These are phyloP conservation scores for Thielaviopsis cerberus DNA, from an alignment of 2,329 filamentous ascomycete species.

Conservation along the genomic window DNA sequence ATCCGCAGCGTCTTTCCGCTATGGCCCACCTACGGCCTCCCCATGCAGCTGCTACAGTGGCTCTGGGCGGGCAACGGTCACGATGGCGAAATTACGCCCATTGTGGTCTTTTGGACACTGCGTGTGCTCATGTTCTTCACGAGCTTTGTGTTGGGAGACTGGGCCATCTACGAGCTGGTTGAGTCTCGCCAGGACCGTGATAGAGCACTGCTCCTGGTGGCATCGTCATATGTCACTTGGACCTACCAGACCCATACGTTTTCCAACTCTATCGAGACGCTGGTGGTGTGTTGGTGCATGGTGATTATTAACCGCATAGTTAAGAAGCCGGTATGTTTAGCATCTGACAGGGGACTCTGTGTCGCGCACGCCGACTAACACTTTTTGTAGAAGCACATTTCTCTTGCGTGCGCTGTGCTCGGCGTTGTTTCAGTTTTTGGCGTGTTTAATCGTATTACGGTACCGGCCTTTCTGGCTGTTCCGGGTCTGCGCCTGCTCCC, in stretches of 20 bases:
- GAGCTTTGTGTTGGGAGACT: slow-evolving; percentile 94
- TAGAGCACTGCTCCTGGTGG: slow-evolving; percentile 64
- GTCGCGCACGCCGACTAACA: slow-evolving; percentile 14
- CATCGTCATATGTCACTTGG: slow-evolving; percentile 96
- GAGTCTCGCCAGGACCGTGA: slow-evolving; percentile 52
- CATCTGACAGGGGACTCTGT: background rate
- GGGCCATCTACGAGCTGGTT: slow-evolving; percentile 86
- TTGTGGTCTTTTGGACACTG: slow-evolving; percentile 74
- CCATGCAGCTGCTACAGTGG: slow-evolving; percentile 84
- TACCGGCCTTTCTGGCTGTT: slow-evolving; percentile 78
- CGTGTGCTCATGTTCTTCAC: slow-evolving; percentile 81
- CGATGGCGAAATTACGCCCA: slow-evolving; percentile 61
- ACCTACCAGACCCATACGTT: slow-evolving; percentile 97
- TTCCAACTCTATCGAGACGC: slow-evolving; percentile 88
- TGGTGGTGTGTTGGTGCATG: slow-evolving; percentile 82
- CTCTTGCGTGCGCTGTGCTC: slow-evolving; percentile 57
- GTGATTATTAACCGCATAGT: slow-evolving; percentile 78
- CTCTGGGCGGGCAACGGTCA: slow-evolving; percentile 51
- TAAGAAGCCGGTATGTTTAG: slow-evolving; percentile 47
- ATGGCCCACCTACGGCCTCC: slow-evolving; percentile 87
- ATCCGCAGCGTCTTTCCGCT: slow-evolving; percentile 92
- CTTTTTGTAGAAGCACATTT: slow-evolving; percentile 45
- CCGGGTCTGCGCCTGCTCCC: slow-evolving; percentile 69
- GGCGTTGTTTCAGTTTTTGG: slow-evolving; percentile 71
- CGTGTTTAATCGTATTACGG: slow-evolving; percentile 91